Evolutionary conservation across 352 stramenopile species (phyloP).

Genomic region (Globisporangium yorkense): DNA sequence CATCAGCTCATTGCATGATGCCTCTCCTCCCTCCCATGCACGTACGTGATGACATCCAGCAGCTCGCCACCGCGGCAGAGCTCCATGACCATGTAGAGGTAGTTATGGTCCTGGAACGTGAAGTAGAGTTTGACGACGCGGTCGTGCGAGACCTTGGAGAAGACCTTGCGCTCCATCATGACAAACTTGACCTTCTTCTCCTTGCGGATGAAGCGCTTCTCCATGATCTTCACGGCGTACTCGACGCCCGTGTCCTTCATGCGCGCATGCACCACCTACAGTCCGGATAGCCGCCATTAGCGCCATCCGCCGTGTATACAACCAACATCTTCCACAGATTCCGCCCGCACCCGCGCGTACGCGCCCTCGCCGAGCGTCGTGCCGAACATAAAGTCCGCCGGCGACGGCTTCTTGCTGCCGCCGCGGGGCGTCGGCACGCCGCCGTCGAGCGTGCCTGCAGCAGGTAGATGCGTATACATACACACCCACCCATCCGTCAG

Average conservation of each 20-base stretch:
- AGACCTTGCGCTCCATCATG: constrained; percentile 90
- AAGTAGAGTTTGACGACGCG: constrained; percentile 89
- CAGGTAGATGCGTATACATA: background rate
- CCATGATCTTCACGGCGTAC: constrained; percentile 91
- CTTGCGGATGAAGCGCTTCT: constrained; percentile 88
- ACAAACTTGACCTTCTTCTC: constrained; percentile 91
- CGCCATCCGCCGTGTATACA: background rate
- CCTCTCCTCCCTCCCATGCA: constrained; percentile 1
- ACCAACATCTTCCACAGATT: background rate
- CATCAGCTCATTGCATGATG: background rate
- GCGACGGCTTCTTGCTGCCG: constrained; percentile 67
- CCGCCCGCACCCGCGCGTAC: constrained; percentile 64
- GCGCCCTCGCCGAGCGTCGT: constrained; percentile 82
- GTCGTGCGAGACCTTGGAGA: constrained; percentile 85
- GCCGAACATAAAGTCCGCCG: constrained; percentile 88
- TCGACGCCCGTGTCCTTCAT: constrained; percentile 85
- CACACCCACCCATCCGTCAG: background rate
- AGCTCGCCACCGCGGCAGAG: constrained; percentile 81
- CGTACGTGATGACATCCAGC: constrained; percentile 83
- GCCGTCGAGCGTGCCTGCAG: constrained; percentile 27
- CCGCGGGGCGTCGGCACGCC: constrained; percentile 24
- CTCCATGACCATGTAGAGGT: constrained; percentile 91
- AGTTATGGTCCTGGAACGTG: constrained; percentile 87
- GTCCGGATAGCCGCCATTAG: too few species aligned
- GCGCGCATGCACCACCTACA: constrained; percentile 76